A percentile compares a stretch with the other conserved stretches of the same genome.
Evolutionary conservation across 2,329 filamentous ascomycete genomes (phyloP).

Genomic region (Pyrenophora tritici-repentis): DNA sequence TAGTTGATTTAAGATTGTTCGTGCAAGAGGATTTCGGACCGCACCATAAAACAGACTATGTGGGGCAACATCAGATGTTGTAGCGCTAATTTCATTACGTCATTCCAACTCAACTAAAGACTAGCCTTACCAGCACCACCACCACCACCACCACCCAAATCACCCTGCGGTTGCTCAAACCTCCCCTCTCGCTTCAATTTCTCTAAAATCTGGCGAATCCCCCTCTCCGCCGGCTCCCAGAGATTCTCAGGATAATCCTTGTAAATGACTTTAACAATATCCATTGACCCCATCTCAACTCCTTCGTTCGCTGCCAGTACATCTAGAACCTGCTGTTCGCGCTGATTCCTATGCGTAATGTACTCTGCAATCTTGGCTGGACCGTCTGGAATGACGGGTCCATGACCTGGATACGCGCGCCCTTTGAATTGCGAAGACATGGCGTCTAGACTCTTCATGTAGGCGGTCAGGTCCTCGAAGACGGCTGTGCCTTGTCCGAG

Average conservation of each 20-base stretch:
- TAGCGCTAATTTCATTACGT: background rate
- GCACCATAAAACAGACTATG: too few species aligned
- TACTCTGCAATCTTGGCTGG: slow-evolving; percentile 77
- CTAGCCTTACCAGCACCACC: slow-evolving; percentile 40
- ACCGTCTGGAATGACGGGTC: slow-evolving; percentile 75
- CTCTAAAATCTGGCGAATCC: slow-evolving; percentile 75
- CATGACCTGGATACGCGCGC: slow-evolving; percentile 85
- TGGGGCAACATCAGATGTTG: too few species aligned
- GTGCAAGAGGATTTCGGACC: too few species aligned
- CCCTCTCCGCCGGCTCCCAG: slow-evolving; percentile 74
- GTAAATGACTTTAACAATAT: slow-evolving; percentile 89
- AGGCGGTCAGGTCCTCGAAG: slow-evolving; percentile 75
- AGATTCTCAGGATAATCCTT: slow-evolving; percentile 75
- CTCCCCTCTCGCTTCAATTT: slow-evolving; percentile 79
- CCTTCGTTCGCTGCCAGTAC: slow-evolving; percentile 40
- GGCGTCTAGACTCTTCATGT: slow-evolving; percentile 69
- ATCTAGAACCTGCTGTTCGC: slow-evolving; percentile 62
- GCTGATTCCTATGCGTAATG: slow-evolving; percentile 75
- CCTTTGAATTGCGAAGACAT: slow-evolving; percentile 71
- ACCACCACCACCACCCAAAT: slow-evolving; percentile 44
- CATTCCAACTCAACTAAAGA: slow-evolving; percentile 27
- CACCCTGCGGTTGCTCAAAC: slow-evolving; percentile 55
- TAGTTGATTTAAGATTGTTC: too few species aligned
- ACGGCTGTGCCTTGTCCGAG: slow-evolving; percentile 85
- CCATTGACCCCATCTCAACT: slow-evolving; percentile 70